Conservation (phyloP, 257 asterid genomes). For the Salvia miltiorrhiza region DNA sequence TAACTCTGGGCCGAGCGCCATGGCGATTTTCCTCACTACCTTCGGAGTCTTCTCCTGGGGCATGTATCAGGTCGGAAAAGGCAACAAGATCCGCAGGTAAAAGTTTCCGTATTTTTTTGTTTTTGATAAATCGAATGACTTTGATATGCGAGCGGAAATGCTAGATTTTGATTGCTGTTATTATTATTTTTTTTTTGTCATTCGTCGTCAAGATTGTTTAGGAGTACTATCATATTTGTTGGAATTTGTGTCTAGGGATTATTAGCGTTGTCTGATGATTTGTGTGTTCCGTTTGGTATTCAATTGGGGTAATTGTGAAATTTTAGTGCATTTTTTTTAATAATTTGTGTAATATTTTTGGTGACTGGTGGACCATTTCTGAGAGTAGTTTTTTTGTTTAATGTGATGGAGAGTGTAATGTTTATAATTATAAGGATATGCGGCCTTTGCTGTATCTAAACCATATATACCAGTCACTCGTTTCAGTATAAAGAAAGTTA, state of each 20-base stretch:
- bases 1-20: slow-evolving; percentile 73
- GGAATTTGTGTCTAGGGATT: not conserved
- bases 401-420: not conserved
- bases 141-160: not conserved
- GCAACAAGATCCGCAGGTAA: slow-evolving; percentile 95
- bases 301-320: not conserved
- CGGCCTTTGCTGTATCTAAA: not conserved
- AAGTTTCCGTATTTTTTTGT: not conserved
- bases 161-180: not conserved
- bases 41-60: slow-evolving; percentile 88
- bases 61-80: slow-evolving; percentile 91
- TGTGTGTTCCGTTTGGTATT: not conserved
- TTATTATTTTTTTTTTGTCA: not conserved
- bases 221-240: not conserved
- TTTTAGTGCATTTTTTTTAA: not conserved
- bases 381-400: not conserved
- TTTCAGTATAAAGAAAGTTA: too few relatives aligned
- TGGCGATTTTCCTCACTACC: slow-evolving; percentile 75
- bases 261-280: not conserved
- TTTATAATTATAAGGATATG: not conserved
- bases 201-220: not conserved
- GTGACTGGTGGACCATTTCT: not conserved
- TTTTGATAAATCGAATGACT: not conserved
- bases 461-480: not conserved
- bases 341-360: not conserved